These are phyloP conservation scores for Botrytis pseudocinerea DNA, from an alignment of 2,329 filamentous ascomycete species.

Conservation along the genomic window DNA sequence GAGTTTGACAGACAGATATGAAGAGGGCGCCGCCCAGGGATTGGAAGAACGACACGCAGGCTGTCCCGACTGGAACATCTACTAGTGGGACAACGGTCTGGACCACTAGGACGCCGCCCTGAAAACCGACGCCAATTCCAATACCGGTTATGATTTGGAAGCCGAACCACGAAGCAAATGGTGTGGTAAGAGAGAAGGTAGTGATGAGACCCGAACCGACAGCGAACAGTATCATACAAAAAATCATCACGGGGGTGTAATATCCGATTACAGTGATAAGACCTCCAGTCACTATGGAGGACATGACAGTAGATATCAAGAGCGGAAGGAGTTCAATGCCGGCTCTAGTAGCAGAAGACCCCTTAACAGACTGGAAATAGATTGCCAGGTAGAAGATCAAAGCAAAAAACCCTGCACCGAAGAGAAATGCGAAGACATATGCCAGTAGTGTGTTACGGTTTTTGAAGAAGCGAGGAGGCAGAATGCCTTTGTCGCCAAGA, in stretches of 20 bases:
- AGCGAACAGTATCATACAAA: conserved; percentile 42
- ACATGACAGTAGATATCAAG: conserved; percentile 46
- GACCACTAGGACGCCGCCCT: conserved; percentile 41
- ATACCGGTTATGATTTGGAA: conserved; percentile 52
- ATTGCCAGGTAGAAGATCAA: conserved; percentile 40
- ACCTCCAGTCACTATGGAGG: conserved; percentile 45
- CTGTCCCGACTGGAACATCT: conserved; percentile 53
- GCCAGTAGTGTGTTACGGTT: conserved; percentile 32
- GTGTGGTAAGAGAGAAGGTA: conserved; percentile 45
- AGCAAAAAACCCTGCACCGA: conserved; percentile 37
- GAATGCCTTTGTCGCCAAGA: conserved; percentile 40
- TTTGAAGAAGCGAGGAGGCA: conserved; percentile 44
- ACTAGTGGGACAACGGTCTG: conserved; percentile 53
- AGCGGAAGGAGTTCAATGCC: conserved; percentile 49
- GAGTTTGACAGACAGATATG: conserved; percentile 63
- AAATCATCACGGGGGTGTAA: conserved; percentile 49
- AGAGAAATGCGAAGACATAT: conserved; percentile 31
- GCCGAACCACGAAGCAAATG: conserved; percentile 54
- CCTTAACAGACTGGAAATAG: conserved; percentile 42
- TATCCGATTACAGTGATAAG: conserved; percentile 46
- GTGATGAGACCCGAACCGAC: conserved; percentile 48
- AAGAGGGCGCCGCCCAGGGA: conserved; percentile 65
- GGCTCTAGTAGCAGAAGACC: conserved; percentile 45
- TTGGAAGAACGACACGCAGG: conserved; percentile 61
- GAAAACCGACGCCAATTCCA: conserved; percentile 34